Evolutionary conservation across 2,329 filamentous ascomycete genomes (phyloP).

Genomic region (Fusarium nematophilum): DNA sequence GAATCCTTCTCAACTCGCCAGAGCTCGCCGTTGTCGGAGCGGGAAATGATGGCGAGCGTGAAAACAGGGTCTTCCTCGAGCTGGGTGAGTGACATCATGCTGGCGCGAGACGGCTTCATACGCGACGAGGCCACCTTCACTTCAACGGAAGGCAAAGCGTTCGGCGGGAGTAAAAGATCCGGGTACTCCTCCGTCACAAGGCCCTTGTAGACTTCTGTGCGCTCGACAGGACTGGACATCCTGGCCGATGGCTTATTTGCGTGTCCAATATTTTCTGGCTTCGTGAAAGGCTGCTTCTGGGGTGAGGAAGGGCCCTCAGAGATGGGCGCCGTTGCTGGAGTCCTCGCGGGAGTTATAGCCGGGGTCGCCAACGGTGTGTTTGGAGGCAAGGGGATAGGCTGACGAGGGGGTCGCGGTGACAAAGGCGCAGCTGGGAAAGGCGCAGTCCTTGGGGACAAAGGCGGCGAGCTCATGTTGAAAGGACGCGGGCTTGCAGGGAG

Average conservation of each 20-base stretch:
- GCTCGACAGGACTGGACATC: conserved; percentile 54
- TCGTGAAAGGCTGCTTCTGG: conserved; percentile 9
- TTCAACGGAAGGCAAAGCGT: conserved; percentile 86
- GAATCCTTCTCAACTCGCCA: conserved; percentile 97
- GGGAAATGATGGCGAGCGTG: conserved; percentile 85
- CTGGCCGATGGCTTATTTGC: conserved; percentile 36
- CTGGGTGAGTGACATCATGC: conserved; percentile 81
- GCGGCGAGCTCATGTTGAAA: conserved; percentile 70
- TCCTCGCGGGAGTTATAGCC: conserved; percentile 39
- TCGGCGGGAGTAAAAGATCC: conserved; percentile 85
- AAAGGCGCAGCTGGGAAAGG: conserved; percentile 64
- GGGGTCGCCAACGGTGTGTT: conserved; percentile 74
- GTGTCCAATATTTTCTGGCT: conserved; percentile 22
- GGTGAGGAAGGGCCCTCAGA: conserved; percentile 28
- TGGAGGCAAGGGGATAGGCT: conserved; percentile 78
- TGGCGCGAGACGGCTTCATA: conserved; percentile 91
- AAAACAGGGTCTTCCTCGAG: conserved; percentile 94
- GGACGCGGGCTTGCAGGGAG: conserved; percentile 71
- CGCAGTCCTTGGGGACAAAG: conserved; percentile 71
- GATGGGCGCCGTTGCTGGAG: conserved; percentile 49
- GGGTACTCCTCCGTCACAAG: conserved; percentile 89
- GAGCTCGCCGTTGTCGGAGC: conserved; percentile 80
- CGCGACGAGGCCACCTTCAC: conserved; percentile 92
- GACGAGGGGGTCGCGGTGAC: conserved; percentile 78
- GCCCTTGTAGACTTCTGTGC: conserved; percentile 75